phyloP scores from a whole-genome alignment of 441 rosid genomes.

The Syzygium syzygioides region DNA sequence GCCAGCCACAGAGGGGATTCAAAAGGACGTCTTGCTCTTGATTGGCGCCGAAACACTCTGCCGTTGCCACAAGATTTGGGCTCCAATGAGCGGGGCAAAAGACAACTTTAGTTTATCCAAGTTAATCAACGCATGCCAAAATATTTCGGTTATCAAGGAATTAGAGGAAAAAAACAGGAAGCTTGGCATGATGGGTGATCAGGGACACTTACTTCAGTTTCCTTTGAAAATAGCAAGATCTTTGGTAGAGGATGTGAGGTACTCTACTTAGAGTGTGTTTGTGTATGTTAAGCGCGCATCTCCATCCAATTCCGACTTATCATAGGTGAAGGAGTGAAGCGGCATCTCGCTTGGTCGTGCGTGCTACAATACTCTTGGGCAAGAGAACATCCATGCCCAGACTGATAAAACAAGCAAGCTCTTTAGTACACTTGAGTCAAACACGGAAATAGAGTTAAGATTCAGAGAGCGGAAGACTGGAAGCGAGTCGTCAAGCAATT shows the following conservation, averaged over 20 bases:
- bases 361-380: background rate
- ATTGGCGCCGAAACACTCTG: background rate
- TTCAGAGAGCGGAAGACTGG: accelerated
- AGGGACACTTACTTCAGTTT: background rate
- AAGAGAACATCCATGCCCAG: background rate
- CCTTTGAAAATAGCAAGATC: background rate
- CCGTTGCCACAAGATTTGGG: background rate
- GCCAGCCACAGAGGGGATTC: background rate
- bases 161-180: background rate
- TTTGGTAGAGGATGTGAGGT: background rate
- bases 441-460: background rate
- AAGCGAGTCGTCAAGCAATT: background rate
- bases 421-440: background rate
- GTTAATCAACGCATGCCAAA: background rate
- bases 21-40: background rate
- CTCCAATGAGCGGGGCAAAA: background rate
- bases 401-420: background rate
- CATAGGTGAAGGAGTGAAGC: background rate
- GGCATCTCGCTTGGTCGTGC: background rate
- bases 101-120: background rate
- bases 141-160: too few relatives aligned
- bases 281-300: background rate
- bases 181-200: background rate
- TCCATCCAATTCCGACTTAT: background rate
- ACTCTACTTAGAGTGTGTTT: background rate